Conservation (phyloP, 2,329 filamentous ascomycete species). For the Pseudogymnoascus sp. region DNA sequence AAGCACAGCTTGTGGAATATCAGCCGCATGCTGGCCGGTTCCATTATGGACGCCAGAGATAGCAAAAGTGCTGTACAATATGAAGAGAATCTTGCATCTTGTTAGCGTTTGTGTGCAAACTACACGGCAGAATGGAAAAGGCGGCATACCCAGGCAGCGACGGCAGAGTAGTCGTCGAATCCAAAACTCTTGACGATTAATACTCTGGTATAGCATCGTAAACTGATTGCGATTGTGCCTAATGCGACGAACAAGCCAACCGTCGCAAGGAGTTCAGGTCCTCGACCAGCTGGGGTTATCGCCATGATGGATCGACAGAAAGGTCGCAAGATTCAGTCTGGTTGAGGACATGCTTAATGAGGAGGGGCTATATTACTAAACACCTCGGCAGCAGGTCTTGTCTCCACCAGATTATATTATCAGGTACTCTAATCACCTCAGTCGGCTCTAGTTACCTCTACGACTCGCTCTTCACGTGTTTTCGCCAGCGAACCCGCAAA, state of each 20-base stretch:
- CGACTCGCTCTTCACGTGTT: too few relatives aligned
- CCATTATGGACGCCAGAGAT: slow-evolving; percentile 18
- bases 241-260: not conserved
- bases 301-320: too few relatives aligned
- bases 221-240: not conserved
- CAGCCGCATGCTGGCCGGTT: slow-evolving; percentile 18
- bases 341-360: too few relatives aligned
- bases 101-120: not conserved
- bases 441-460: too few relatives aligned
- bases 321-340: too few relatives aligned
- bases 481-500: too few relatives aligned
- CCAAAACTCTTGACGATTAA: not conserved
- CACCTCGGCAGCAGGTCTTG: too few relatives aligned
- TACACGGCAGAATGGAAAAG: not conserved
- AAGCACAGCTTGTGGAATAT: slow-evolving; percentile 10
- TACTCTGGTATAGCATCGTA: not conserved
- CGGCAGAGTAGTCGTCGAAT: not conserved
- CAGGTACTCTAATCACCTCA: too few relatives aligned
- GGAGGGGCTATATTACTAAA: too few relatives aligned
- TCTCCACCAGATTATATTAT: too few relatives aligned
- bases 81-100: slow-evolving; percentile 12
- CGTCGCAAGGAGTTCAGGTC: not conserved
- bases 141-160: not conserved
- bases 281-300: not conserved
- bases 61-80: slow-evolving; percentile 16